Evolutionary conservation across 495 filamentous ascomycete species (phyloP), one percentile per base, ranked within the genome.

Genomic region (Aspergillus biplanus): DNA sequence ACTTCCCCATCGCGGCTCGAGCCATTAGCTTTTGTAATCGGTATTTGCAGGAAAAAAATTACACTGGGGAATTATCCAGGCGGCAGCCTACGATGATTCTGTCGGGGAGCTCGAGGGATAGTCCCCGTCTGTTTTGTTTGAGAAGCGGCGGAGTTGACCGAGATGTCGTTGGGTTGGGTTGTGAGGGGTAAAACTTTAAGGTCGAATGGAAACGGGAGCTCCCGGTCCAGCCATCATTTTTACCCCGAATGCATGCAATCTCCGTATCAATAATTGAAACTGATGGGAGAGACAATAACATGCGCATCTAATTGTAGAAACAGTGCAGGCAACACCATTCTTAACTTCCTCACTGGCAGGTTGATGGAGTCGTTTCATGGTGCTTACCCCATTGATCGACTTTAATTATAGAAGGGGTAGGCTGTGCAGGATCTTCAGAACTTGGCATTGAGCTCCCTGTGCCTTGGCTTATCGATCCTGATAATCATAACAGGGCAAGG

Each of bases 1-100:
- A 65, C 44, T 70, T 73, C 35, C 59, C 54, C 33, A 74, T 59
- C 9, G 62, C 65, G 13, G 65, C 39, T 34, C 74, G 71, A 59
- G 66, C 67, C 74, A 76, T 78, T 46, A 13, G 21, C 12, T 6
- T 11, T 44, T 33, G 18, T 5, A 54, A 47, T 56, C n/a, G 16
- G 3, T 7, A 33, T 16, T 56, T 16, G 6, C 5, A 2, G 47
- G 11, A 18, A 50, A 18, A 18, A 18, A 4, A 50, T 50, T 9
- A 50, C 16, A 27, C n/a, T 50, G 27, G 2, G 7, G 21, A 9
- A 50, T 44, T 44, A 44, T 44, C 6, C 8, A 44, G 8, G n/a
- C 4, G 11, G 11, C 8, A 7, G 5, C 39, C 11, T 44, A 44
- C 21, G 21, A 27, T 27, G 21, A 27, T 27, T 27, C 2, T 2